Conservation (phyloP, 2,329 filamentous ascomycete species). For the Ceratocystis alfenasii region DNA sequence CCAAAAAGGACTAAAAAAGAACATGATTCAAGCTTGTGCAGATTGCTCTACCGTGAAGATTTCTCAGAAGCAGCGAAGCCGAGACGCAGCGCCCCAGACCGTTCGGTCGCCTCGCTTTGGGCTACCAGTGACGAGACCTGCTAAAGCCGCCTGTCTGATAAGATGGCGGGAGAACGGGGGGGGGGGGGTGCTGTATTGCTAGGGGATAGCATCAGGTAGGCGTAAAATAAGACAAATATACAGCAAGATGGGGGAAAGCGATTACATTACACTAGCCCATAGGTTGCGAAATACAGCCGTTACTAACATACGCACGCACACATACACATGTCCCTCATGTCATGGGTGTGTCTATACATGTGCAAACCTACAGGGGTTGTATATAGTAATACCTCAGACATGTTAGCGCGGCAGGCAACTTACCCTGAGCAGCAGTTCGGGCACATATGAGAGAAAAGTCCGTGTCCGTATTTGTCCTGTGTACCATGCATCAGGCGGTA, state of each 20-base stretch:
- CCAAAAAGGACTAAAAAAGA: constrained; percentile 24
- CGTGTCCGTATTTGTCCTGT: too few relatives aligned
- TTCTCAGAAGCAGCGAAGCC: not conserved
- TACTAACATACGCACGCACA: not conserved
- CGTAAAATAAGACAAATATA: not conserved
- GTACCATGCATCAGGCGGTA: too few relatives aligned
- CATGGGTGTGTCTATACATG: not conserved
- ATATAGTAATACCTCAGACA: too few relatives aligned
- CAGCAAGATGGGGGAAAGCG: not conserved
- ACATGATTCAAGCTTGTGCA: constrained; percentile 25
- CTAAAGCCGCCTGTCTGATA: not conserved
- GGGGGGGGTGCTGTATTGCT: not conserved
- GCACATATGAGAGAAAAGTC: too few relatives aligned
- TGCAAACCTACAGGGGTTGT: too few relatives aligned
- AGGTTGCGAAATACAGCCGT: too few relatives aligned
- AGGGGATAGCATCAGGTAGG: not conserved
- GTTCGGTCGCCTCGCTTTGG: constrained; percentile 23
- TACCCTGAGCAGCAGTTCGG: too few relatives aligned
- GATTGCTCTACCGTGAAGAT: constrained; percentile 13
- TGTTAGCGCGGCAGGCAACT: too few relatives aligned
- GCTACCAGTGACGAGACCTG: not conserved
- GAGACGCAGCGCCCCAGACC: constrained; percentile 14
- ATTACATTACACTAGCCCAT: too few relatives aligned
- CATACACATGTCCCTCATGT: not conserved
- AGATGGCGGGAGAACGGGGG: too few relatives aligned